Evolutionary conservation across 1,139 yeast species (phyloP).

Genomic region (Geotrichum fermentans): DNA sequence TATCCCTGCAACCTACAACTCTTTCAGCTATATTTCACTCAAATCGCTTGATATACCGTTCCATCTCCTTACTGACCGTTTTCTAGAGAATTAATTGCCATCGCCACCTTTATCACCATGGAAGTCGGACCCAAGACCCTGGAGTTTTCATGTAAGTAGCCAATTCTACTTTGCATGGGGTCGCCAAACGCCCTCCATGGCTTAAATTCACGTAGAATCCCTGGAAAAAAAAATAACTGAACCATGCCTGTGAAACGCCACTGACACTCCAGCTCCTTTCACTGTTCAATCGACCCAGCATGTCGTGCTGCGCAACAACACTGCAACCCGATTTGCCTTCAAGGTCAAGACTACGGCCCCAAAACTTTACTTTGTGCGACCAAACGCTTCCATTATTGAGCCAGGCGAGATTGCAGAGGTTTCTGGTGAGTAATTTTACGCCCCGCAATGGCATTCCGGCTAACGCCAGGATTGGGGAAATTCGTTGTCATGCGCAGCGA

Average conservation of each 20-base stretch:
- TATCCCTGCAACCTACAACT: no score
- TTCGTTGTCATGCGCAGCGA: no score
- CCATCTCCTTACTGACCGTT: no score
- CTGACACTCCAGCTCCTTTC: conserved; percentile 47
- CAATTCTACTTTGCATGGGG: neutral
- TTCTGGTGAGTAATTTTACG: conserved; percentile 43
- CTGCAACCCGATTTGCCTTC: conserved; percentile 64
- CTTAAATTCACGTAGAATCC: no score
- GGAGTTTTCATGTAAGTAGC: conserved; percentile 70
- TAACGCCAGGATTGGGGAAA: no score
- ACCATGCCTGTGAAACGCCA: neutral
- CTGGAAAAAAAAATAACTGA: neutral
- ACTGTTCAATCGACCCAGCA: conserved; percentile 66
- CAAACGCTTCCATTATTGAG: conserved; percentile 75
- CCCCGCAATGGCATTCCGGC: no score
- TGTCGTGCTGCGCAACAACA: conserved; percentile 62
- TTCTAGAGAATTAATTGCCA: no score
- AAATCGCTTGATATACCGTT: no score
- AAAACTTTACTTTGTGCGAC: conserved; percentile 90
- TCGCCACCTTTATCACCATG: conserved; percentile 41
- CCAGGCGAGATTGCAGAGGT: conserved; percentile 74
- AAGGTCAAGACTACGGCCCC: conserved; percentile 99
- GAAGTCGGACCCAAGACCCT: conserved; percentile 56
- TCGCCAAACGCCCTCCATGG: neutral
- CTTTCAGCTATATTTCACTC: no score